Evolutionary conservation across 2,329 filamentous ascomycete species (phyloP).

Genomic region (Epichloe glyceriae): DNA sequence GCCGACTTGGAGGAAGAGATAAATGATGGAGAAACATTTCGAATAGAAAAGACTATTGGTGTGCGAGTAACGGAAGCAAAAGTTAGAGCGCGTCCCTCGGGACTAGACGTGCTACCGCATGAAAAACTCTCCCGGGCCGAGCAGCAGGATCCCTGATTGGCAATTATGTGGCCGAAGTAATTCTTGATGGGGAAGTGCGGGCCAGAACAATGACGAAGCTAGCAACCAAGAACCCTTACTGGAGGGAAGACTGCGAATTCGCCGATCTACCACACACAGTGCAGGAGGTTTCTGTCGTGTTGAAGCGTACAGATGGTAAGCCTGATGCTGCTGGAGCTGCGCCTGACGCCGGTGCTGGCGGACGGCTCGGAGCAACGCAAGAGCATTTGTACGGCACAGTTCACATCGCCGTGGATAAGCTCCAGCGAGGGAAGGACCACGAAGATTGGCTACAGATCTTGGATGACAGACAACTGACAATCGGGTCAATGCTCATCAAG

Average conservation of each 20-base stretch:
- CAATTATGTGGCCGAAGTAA: slow-evolving; percentile 68
- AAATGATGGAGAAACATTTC: slow-evolving; percentile 38
- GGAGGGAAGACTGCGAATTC: slow-evolving; percentile 72
- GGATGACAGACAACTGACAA: slow-evolving; percentile 60
- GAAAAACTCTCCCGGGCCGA: slow-evolving; percentile 12
- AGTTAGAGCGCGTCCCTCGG: slow-evolving; percentile 28
- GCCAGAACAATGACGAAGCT: slow-evolving; percentile 61
- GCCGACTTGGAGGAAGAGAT: slow-evolving; percentile 23
- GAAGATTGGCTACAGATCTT: slow-evolving; percentile 82
- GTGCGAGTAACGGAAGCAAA: slow-evolving; percentile 51
- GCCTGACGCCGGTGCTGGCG: not conserved
- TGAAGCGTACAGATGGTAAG: slow-evolving; percentile 52
- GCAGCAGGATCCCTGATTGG: slow-evolving; percentile 36
- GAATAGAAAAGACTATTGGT: slow-evolving; percentile 47
- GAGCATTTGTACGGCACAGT: slow-evolving; percentile 55
- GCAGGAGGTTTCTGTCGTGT: slow-evolving; percentile 54
- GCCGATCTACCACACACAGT: slow-evolving; percentile 56
- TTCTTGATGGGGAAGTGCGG: slow-evolving; percentile 67
- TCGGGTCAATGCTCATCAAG: slow-evolving; percentile 77
- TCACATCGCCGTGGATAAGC: slow-evolving; percentile 68
- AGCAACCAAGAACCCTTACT: slow-evolving; percentile 63
- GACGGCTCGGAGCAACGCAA: slow-evolving; percentile 8
- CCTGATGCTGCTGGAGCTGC: slow-evolving; percentile 30
- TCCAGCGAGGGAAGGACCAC: slow-evolving; percentile 63
- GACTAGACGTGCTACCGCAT: slow-evolving; percentile 11